phyloP scores from a whole-genome alignment of 768 basidiomycete genomes.

The Crepidotus variabilis region DNA sequence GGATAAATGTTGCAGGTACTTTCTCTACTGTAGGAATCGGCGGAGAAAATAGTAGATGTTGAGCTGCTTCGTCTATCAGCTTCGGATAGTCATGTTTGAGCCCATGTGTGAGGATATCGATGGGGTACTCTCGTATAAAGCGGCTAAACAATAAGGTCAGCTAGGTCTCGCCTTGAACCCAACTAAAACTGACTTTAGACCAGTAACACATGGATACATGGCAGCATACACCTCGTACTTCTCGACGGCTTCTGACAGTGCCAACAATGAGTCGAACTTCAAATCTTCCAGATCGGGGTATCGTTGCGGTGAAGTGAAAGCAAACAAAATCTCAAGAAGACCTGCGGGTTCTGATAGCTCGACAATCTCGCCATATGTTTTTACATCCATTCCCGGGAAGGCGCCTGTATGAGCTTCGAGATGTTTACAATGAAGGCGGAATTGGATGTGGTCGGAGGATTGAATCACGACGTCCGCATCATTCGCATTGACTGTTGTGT shows the following conservation, averaged over 20 bases:
- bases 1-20: too few relatives aligned
- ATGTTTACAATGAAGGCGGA: conserved; percentile 2
- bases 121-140: conserved; percentile 10
- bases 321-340: conserved; percentile 8
- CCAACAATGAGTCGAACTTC: background rate
- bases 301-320: conserved; percentile 6
- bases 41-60: too few relatives aligned
- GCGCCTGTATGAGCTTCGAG: conserved; percentile 5
- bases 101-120: conserved; percentile 13
- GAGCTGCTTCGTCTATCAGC: conserved; percentile 9
- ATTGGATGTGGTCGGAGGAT: background rate
- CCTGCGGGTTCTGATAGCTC: conserved; percentile 5
- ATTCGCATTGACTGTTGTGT: background rate
- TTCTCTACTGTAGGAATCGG: too few relatives aligned
- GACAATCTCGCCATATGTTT: conserved; percentile 6
- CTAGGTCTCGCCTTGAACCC: background rate
- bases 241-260: conserved; percentile 9
- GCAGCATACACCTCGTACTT: conserved; percentile 13
- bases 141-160: conserved; percentile 1
- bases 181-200: conserved; percentile 4
- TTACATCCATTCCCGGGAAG: conserved; percentile 11
- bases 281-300: conserved; percentile 2
- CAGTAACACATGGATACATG: conserved; percentile 4
- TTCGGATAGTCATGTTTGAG: conserved; percentile 14
- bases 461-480: background rate